Conservation (phyloP, 495 filamentous ascomycete species). For the Podospora comata region DNA sequence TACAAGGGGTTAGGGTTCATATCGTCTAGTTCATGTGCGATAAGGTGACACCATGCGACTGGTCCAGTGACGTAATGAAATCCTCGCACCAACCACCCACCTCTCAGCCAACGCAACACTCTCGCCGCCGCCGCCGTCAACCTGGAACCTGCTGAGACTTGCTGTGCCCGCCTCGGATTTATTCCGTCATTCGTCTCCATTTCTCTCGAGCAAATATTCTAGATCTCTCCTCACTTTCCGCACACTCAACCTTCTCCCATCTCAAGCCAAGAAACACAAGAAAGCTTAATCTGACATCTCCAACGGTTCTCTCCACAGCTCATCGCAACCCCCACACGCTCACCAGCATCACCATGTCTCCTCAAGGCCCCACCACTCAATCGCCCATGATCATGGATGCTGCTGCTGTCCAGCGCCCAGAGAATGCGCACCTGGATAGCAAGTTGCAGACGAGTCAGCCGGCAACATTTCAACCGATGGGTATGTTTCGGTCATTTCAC, state of each 20-base stretch:
- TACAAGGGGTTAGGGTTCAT: neutral
- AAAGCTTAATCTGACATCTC: neutral
- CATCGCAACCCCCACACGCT: neutral
- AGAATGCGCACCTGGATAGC: neutral
- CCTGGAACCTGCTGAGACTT: neutral
- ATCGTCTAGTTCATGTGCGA: neutral
- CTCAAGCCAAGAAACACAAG: neutral
- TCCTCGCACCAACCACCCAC: neutral
- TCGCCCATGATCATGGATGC: neutral
- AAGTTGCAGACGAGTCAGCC: slow-evolving; percentile 8
- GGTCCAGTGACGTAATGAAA: neutral
- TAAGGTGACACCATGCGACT: neutral
- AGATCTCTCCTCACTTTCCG: neutral
- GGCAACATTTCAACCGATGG: neutral
- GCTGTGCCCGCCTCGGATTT: neutral
- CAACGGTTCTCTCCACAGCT: neutral
- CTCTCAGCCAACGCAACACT: neutral
- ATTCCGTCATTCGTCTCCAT: neutral
- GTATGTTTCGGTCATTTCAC: neutral
- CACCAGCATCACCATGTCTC: neutral
- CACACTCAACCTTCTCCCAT: neutral
- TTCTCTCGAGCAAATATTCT: neutral
- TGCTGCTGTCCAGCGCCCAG: neutral
- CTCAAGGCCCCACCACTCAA: neutral
- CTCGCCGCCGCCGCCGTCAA: neutral